Base-by-base conservation (phyloP, 2,329 filamentous ascomycete species). In the Aspergillus ochraceoroseus region DNA sequence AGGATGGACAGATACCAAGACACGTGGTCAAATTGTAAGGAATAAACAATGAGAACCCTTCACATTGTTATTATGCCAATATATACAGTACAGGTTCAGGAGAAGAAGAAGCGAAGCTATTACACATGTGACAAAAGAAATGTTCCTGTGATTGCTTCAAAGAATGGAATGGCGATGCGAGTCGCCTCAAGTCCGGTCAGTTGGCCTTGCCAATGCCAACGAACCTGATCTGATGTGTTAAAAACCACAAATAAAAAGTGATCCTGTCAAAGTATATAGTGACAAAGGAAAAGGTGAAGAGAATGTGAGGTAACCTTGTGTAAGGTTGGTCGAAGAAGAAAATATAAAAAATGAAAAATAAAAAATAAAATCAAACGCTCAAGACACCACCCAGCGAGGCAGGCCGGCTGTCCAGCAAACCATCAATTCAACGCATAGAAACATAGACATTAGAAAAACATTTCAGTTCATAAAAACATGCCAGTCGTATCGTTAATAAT, bases 401-500 rank as follows among this genome's bases (percentile, higher is more conserved):
- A 46, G 43, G 42, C 43, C 43, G 14, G 43, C 43, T 47, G 43
- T 36, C 43, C 52, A 49, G 27, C 29, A 41, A 26, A 23, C 13
- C 18, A 34, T 27, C 22, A 35, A 20, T n/a, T 39, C 25, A 28
- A 40, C 32, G 32, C 36, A 43, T 33, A 28, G 33, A 50, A 38
- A 48, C 43, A 52, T 47, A 45, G 35, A 42, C 48, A 46, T 48
- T 47, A 39, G 32, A 46, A 40, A 34, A 26, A 32, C 42, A 41
- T 43, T 33, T 30, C 41, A 25, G 28, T 46, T 51, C 48, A 43
- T 52, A 48, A 48, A 48, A 48, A 52, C 51, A 47, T 48, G 32
- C 34, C 41, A 47, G 45, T 53, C 51, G 34, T 53, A 52, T 52
- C 51, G 46, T 52, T 48, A 53, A 28, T 38, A 48, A 47, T 53